Evolutionary conservation across 257 asterid species (phyloP).

Genomic region (Echites panduratus): DNA sequence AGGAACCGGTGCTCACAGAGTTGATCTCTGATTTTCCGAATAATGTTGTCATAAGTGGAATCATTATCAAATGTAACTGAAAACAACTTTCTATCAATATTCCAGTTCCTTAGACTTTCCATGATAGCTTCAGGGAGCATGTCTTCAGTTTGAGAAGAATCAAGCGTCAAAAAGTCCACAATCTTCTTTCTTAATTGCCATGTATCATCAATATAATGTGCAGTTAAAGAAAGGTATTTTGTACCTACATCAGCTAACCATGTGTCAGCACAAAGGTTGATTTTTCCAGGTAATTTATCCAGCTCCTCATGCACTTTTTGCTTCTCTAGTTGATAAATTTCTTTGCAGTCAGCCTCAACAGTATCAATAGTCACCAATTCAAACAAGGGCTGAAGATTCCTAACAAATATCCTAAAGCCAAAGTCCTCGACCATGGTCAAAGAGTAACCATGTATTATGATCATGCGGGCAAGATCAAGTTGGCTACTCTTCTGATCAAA

Average conservation of each 20-base stretch:
- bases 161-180: conserved; percentile 52
- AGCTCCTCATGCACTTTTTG: conserved; percentile 71
- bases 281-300: conserved; percentile 74
- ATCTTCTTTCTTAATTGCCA: conserved; percentile 78
- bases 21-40: conserved; percentile 62
- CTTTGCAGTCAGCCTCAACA: conserved; percentile 72
- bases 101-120: conserved; percentile 69
- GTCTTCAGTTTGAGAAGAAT: conserved; percentile 71
- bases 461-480: conserved; percentile 88
- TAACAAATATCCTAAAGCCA: conserved; percentile 74
- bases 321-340: conserved; percentile 65
- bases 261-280: conserved; percentile 74
- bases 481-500: conserved; percentile 62
- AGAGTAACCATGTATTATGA: conserved; percentile 82
- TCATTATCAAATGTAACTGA: conserved; percentile 67
- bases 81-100: conserved; percentile 74
- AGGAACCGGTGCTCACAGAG: conserved; percentile 73
- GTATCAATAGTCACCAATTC: conserved; percentile 49
- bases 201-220: conserved; percentile 66
- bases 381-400: conserved; percentile 85
- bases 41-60: conserved; percentile 50
- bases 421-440: conserved; percentile 77
- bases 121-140: conserved; percentile 54
- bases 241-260: conserved; percentile 55
- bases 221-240: conserved; percentile 68